Evolutionary conservation across 208 protist genomes (phyloP), one percentile per base, ranked within the genome.

Genomic region (Borovskyia barvae): DNA sequence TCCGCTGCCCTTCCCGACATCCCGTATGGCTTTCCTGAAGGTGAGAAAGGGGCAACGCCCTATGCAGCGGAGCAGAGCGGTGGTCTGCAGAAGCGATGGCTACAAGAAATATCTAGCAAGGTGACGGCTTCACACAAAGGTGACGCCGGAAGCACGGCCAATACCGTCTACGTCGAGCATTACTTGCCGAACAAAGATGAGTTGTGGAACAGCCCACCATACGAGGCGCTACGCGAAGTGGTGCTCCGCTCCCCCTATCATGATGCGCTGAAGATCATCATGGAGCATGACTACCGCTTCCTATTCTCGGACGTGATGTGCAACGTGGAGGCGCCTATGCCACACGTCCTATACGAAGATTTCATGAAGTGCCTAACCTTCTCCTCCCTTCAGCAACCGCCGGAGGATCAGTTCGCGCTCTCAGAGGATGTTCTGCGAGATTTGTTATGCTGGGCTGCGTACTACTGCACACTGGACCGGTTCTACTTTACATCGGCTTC

Each of bases 301-400:
- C 60, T 92, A n/a, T 82, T 92, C 28, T 35, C 72, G 0, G 62
- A 73, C 17, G 37, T 92, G 9, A 57, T 92, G 32, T 71, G 61
- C 40, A 54, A 72, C 29, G 25, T 35, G 20, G 86, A 90, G 47
- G 89, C 85, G 9, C 89, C 89, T 19, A 72, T 93, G 53, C 89
- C 89, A 14, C 85, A 95, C 47, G 70, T 93, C 11, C 59, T 95
- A 46, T 95, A 95, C 68, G 85, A 93, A 32, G 89, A 95, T 55
- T 77, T 95, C 20, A 89, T 92, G 86, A 82, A 90, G 53, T 79
- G 66, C 24, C 64, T 80, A 9, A 90, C 86, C 11, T 93, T 95
- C 45, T 37, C 77, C 4, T 88, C 82, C 0, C 67, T 82, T 15
- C 89, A 95, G 71, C 69, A 63, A 2, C 82, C 71, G 37, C 89